These are phyloP conservation scores for Citrus australasica DNA, from an alignment of 345 rosid species.

Conservation along the genomic window DNA sequence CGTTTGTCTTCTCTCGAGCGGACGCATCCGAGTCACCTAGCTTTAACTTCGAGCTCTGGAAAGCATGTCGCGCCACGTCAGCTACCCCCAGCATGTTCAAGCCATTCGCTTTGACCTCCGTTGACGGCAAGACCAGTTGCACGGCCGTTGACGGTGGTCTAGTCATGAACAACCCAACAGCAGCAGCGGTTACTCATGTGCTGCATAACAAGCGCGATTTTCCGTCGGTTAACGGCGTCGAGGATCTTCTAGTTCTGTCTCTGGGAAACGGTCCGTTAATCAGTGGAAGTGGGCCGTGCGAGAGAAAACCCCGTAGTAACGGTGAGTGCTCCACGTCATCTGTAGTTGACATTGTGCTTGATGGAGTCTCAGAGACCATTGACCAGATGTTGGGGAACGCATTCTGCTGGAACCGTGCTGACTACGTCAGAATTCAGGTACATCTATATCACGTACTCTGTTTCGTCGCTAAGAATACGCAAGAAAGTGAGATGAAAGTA, in stretches of 20 bases:
- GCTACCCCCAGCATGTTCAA: slow-evolving; percentile 84
- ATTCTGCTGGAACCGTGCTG: slow-evolving; percentile 85
- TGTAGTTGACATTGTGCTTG: slow-evolving; percentile 72
- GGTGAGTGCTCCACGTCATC: slow-evolving; percentile 71
- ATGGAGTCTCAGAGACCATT: slow-evolving; percentile 88
- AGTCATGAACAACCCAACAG: slow-evolving; percentile 97
- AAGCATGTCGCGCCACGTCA: slow-evolving; percentile 86
- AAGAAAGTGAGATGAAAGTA: background rate
- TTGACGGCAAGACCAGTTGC: slow-evolving; percentile 79
- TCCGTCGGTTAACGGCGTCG: slow-evolving; percentile 77
- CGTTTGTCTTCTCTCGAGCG: slow-evolving; percentile 97
- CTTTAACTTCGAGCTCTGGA: slow-evolving; percentile 91
- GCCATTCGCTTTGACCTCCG: slow-evolving; percentile 64
- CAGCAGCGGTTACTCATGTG: slow-evolving; percentile 91
- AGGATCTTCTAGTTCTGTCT: slow-evolving; percentile 81
- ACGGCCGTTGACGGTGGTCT: slow-evolving; percentile 87
- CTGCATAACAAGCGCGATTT: slow-evolving; percentile 95
- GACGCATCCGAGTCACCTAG: slow-evolving; percentile 87
- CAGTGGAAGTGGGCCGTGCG: slow-evolving; percentile 23
- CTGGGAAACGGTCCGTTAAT: slow-evolving; percentile 67
- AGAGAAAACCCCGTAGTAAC: slow-evolving; percentile 33
- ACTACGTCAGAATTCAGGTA: slow-evolving; percentile 98
- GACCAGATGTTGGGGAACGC: slow-evolving; percentile 98
- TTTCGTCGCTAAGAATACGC: slow-evolving; percentile 21
- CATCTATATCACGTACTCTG: background rate